phyloP scores from a whole-genome alignment of 2,329 filamentous ascomycete genomes.

The Whalleya microplaca region DNA sequence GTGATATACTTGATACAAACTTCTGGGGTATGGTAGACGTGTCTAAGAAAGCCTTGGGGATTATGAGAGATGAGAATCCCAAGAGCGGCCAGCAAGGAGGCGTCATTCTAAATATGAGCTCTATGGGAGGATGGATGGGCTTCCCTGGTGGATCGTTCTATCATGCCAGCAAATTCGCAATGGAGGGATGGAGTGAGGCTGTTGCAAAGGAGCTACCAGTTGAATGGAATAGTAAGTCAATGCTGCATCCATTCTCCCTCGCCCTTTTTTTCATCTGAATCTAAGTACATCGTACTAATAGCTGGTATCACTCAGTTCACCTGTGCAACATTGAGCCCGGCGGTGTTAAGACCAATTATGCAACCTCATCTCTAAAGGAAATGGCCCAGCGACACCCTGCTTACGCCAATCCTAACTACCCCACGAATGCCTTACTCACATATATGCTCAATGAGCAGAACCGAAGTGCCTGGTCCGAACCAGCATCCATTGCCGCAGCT shows the following conservation, averaged over 20 bases:
- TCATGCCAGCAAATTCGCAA: conserved; percentile 48
- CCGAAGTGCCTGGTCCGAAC: conserved; percentile 38
- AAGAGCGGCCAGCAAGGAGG: conserved; percentile 46
- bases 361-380: conserved; percentile 31
- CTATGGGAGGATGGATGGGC: conserved; percentile 50
- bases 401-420: conserved; percentile 39
- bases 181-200: conserved; percentile 52
- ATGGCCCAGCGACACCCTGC: conserved; percentile 44
- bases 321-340: conserved; percentile 48
- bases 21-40: conserved; percentile 48
- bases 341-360: conserved; percentile 43
- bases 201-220: conserved; percentile 47
- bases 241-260: conserved; percentile 22
- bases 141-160: conserved; percentile 44
- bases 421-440: conserved; percentile 31
- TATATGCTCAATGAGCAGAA: conserved; percentile 33
- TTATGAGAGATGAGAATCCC: conserved; percentile 42
- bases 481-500: conserved; percentile 40
- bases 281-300: background rate
- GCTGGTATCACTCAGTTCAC: conserved; percentile 37
- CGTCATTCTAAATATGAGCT: conserved; percentile 58
- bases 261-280: conserved; percentile 1
- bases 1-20: conserved; percentile 45
- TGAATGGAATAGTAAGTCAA: conserved; percentile 45
- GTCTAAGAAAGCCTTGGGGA: conserved; percentile 41